Base-by-base conservation (phyloP, 495 filamentous ascomycete species). In the Penicillium goetzii region DNA sequence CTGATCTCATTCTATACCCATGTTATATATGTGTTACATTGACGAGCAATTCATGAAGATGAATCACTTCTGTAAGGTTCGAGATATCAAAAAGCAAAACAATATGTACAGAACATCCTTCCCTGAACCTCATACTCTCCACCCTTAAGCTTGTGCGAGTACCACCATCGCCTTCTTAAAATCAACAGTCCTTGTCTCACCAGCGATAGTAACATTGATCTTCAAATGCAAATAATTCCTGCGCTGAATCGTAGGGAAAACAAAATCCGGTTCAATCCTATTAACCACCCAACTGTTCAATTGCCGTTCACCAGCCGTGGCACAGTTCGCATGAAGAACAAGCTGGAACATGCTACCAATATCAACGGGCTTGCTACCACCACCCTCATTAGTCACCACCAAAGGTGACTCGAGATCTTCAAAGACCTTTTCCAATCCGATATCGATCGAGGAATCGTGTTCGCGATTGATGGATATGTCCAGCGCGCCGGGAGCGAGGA, bases 201-300 rank as follows among this genome's bases (percentile, higher is more conserved):
- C 23, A 8, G 47, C 47, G 11, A 8, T 28, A 28, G 47, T 51
- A 25, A 51, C 21, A 17, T 28, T 28, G 4, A 25, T 28, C 47
- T 50, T 50, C 47, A 28, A 26, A 50, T 28, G 19, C 38, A 41
- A 41, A 41, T 50, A 50, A 26, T 50, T 50, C 21, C 19, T 23
- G 1, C 47, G 4, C 21, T 50, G 21, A 40, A 36, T 40, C 19
- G 30, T 58, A 30, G 9, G 17, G 12, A 40, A 47, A 45, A 28
- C 36, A 61, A 71, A 64, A 45, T 68, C 63, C n/a, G 69, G 66
- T 9, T 57, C 59, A 52, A 68, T 62, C 11, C 25, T 52, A 12
- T 15, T 40, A 38, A 34, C 14, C 12, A 28, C 9, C 33, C 3
- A 19, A 45, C 28, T 3, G 56, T 25, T n/a, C 45, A 55, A 12